phyloP scores from a whole-genome alignment of 257 asterid genomes.

The Solanum megistacrolobum region DNA sequence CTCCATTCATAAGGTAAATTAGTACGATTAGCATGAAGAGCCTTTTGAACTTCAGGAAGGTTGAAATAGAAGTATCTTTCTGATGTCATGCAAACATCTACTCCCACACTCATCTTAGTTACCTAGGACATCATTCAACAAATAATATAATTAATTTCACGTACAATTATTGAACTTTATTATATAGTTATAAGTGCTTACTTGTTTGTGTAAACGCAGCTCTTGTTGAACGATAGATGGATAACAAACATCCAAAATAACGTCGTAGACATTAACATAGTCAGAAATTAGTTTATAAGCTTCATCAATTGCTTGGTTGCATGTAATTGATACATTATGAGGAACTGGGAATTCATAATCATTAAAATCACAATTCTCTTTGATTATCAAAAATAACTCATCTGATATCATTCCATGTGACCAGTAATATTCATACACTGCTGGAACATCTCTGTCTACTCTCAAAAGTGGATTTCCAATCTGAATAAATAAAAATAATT shows the following conservation, averaged over 20 bases:
- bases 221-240: slow-evolving; percentile 44
- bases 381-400: slow-evolving; percentile 26
- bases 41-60: slow-evolving; percentile 64
- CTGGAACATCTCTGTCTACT: slow-evolving; percentile 48
- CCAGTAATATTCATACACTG: slow-evolving; percentile 58
- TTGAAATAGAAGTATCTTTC: slow-evolving; percentile 51
- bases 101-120: slow-evolving; percentile 34
- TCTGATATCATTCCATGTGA: slow-evolving; percentile 85
- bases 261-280: slow-evolving; percentile 45
- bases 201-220: slow-evolving; percentile 34
- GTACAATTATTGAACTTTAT: not conserved
- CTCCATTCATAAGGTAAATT: slow-evolving; percentile 49
- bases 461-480: slow-evolving; percentile 80
- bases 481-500: slow-evolving; percentile 15
- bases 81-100: slow-evolving; percentile 55
- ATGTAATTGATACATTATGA: slow-evolving; percentile 28
- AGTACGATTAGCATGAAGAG: slow-evolving; percentile 68
- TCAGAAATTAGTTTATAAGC: slow-evolving; percentile 21
- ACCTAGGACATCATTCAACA: slow-evolving; percentile 10
- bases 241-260: slow-evolving; percentile 68
- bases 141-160: not conserved
- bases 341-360: slow-evolving; percentile 11
- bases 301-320: slow-evolving; percentile 26
- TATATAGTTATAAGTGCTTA: slow-evolving; percentile 3
- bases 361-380: slow-evolving; percentile 40